These are phyloP conservation scores for Pyrenula aspistea DNA, from an alignment of 495 filamentous ascomycete genomes.

Conservation along the genomic window DNA sequence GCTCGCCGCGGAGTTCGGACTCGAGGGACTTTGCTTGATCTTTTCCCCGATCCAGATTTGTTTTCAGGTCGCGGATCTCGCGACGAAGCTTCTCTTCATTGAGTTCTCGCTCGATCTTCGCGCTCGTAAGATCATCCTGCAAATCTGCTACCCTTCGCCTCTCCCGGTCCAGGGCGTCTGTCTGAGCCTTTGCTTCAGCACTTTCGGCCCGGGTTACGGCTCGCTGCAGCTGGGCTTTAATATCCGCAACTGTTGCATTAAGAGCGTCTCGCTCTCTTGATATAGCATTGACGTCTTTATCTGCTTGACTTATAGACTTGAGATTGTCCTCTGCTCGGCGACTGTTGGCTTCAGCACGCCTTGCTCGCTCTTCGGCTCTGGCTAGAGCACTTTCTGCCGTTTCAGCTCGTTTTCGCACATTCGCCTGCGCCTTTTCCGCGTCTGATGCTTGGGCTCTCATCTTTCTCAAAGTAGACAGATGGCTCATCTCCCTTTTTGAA, in stretches of 20 bases:
- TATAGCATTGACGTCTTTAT: conserved; percentile 58
- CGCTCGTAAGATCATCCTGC: conserved; percentile 56
- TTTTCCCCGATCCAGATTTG: conserved; percentile 60
- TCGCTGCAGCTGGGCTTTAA: conserved; percentile 60
- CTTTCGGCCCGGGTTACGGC: conserved; percentile 53
- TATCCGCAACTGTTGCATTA: conserved; percentile 49
- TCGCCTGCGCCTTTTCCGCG: conserved; percentile 33
- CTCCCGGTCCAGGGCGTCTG: conserved; percentile 60
- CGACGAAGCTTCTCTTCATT: conserved; percentile 54
- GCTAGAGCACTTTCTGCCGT: conserved; percentile 52
- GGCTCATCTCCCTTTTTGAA: conserved; percentile 71
- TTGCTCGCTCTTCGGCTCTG: conserved; percentile 44
- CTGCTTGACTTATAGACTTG: conserved; percentile 50
- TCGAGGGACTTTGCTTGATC: conserved; percentile 62
- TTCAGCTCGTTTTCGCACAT: conserved; percentile 43
- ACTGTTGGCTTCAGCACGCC: conserved; percentile 54
- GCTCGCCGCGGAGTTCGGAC: conserved; percentile 71
- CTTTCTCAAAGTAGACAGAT: conserved; percentile 73
- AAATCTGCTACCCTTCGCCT: conserved; percentile 53
- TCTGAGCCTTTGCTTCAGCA: conserved; percentile 52
- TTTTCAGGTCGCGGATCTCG: conserved; percentile 57
- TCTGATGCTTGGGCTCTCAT: conserved; percentile 56
- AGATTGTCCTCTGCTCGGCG: conserved; percentile 52
- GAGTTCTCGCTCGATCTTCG: conserved; percentile 67
- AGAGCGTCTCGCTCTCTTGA: conserved; percentile 55